A percentile compares a stretch with the other conserved stretches of the same genome.
phyloP scores from a whole-genome alignment of 2,329 filamentous ascomycete species.

The Pseudonectria foliicola region DNA sequence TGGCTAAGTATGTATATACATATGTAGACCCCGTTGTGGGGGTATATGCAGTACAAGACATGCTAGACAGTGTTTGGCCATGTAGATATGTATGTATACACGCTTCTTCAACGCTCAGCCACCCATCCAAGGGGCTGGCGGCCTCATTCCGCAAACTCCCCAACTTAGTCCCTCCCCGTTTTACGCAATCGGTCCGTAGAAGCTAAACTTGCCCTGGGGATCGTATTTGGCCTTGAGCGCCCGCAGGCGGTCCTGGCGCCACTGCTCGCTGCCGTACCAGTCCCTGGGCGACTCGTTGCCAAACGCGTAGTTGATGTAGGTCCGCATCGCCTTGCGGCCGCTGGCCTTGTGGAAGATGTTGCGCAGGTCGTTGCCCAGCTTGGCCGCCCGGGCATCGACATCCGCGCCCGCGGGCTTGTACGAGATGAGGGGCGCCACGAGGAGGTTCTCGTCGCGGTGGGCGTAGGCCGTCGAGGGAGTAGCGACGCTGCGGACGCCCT shows the following conservation, averaged over 20 bases:
- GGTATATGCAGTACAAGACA: too few species aligned
- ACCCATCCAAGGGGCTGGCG: too few species aligned
- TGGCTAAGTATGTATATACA: too few species aligned
- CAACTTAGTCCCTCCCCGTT: background rate
- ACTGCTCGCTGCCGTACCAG: constrained; percentile 43
- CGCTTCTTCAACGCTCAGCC: too few species aligned
- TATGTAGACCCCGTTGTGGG: too few species aligned
- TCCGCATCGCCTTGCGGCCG: constrained; percentile 7
- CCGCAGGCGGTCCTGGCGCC: constrained; percentile 39
- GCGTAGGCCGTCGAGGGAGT: constrained; percentile 11
- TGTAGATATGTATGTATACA: too few species aligned
- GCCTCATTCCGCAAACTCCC: too few species aligned
- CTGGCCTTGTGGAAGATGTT: constrained; percentile 10
- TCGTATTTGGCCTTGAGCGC: constrained; percentile 43
- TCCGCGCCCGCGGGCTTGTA: constrained; percentile 9
- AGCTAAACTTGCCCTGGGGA: constrained; percentile 36
- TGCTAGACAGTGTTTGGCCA: too few species aligned
- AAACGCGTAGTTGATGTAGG: constrained; percentile 45
- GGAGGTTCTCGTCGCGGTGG: constrained; percentile 16
- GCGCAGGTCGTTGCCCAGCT: constrained; percentile 11
- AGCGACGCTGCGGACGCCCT: constrained; percentile 24
- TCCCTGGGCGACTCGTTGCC: constrained; percentile 35
- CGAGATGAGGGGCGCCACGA: constrained; percentile 15
- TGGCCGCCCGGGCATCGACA: constrained; percentile 13
- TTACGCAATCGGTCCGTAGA: constrained; percentile 31